phyloP scores from a whole-genome alignment of 1,284 basidiomycete genomes.

The Pseudozyma pruni region DNA sequence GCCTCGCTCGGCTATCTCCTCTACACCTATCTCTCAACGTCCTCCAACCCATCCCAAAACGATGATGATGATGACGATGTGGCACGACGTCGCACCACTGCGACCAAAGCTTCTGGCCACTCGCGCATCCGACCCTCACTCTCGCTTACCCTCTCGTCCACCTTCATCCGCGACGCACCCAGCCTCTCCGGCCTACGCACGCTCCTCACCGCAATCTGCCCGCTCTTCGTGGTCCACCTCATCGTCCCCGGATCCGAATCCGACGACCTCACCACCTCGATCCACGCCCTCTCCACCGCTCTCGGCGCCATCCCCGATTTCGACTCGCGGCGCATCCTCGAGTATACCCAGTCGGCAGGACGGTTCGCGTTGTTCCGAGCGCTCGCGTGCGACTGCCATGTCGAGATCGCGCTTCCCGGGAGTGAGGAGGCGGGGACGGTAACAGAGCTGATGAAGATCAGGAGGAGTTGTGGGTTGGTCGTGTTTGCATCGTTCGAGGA shows the following conservation, averaged over 20 bases:
- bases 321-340: slow-evolving; percentile 25
- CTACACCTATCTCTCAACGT: slow-evolving; percentile 31
- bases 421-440: slow-evolving; percentile 6
- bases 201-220: slow-evolving; percentile 17
- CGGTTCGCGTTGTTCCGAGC: slow-evolving; percentile 38
- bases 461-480: slow-evolving; percentile 20
- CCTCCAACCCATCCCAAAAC: slow-evolving; percentile 2
- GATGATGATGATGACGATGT: slow-evolving; percentile 34
- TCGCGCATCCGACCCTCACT: slow-evolving; percentile 12
- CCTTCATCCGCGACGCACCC: slow-evolving; percentile 14
- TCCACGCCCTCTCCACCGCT: not conserved
- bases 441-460: slow-evolving; percentile 26
- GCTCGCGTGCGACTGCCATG: slow-evolving; percentile 43
- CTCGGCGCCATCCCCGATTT: slow-evolving; percentile 19
- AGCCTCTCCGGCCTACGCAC: slow-evolving; percentile 15
- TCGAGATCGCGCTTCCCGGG: slow-evolving; percentile 16
- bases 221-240: slow-evolving; percentile 36
- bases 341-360: slow-evolving; percentile 28
- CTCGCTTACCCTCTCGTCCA: slow-evolving; percentile 25
- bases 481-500: slow-evolving; percentile 13
- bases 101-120: not conserved
- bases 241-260: slow-evolving; percentile 22
- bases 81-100: slow-evolving; percentile 3
- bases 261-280: slow-evolving; percentile 16
- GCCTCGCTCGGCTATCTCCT: slow-evolving; percentile 35